Evolutionary conservation across 2,329 filamentous ascomycete species (phyloP).

Genomic region (Trichoderma afroharzianum): DNA sequence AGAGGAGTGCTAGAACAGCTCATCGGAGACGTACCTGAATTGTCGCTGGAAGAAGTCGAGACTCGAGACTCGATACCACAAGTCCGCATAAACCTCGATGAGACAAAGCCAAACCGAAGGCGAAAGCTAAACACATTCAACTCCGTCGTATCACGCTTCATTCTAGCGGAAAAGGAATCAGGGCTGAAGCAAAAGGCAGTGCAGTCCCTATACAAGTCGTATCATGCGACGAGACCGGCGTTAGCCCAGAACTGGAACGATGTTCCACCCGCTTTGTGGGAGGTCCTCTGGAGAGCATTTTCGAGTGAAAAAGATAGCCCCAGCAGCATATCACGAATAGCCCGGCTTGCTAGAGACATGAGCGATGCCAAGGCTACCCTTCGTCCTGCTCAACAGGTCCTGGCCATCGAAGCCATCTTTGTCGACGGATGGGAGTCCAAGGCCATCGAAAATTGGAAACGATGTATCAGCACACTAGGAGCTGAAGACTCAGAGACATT

Average conservation of each 20-base stretch:
- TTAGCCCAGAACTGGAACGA: conserved; percentile 47
- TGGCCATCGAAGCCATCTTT: conserved; percentile 67
- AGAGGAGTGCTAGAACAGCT: conserved; percentile 33
- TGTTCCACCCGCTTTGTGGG: conserved; percentile 60
- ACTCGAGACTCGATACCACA: conserved; percentile 27
- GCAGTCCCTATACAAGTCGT: conserved; percentile 46
- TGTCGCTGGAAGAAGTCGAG: conserved; percentile 23
- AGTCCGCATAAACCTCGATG: conserved; percentile 30
- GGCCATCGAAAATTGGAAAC: conserved; percentile 62
- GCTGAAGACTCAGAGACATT: conserved; percentile 43
- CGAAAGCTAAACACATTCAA: conserved; percentile 39
- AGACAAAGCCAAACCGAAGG: conserved; percentile 37
- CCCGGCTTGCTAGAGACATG: conserved; percentile 63
- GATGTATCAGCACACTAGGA: conserved; percentile 51
- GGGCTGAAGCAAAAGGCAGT: conserved; percentile 35
- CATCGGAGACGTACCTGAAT: conserved; percentile 27
- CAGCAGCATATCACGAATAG: conserved; percentile 58
- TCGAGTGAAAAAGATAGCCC: conserved; percentile 51
- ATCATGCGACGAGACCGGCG: conserved; percentile 43
- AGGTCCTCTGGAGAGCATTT: conserved; percentile 62
- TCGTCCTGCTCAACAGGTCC: conserved; percentile 55
- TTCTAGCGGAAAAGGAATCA: conserved; percentile 28
- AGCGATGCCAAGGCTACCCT: conserved; percentile 54
- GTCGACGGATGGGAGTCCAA: conserved; percentile 56
- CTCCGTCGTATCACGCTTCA: conserved; percentile 25